Evolutionary conservation across 805 yeast species (phyloP).

Genomic region (Candida xiaguanensis): DNA sequence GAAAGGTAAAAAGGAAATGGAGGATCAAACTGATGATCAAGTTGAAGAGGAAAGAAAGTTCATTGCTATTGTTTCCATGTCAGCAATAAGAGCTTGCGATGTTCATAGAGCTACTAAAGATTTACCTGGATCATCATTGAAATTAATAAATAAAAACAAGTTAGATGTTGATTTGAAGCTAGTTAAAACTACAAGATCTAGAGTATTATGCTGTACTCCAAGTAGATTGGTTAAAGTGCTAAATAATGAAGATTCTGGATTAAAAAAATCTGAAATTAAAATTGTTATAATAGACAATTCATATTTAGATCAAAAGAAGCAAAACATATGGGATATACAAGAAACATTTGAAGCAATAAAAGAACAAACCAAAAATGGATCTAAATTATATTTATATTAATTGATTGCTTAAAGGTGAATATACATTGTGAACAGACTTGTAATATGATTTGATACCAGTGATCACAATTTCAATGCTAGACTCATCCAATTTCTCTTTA

Average conservation of each 20-base stretch:
- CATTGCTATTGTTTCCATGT: conserved; percentile 58
- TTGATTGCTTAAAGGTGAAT: conserved; percentile 18
- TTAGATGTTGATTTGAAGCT: conserved; percentile 56
- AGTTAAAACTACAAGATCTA: conserved; percentile 40
- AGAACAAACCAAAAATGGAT: conserved; percentile 36
- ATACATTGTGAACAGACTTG: conserved; percentile 22
- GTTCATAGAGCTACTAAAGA: conserved; percentile 59
- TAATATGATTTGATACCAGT: conserved; percentile 26
- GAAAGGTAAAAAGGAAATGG: conserved; percentile 13
- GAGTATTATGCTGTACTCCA: conserved; percentile 62
- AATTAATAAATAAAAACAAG: conserved; percentile 73
- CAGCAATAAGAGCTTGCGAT: conserved; percentile 87
- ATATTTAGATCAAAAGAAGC: conserved; percentile 57
- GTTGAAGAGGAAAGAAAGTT: conserved; percentile 29
- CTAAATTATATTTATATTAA: conserved; percentile 50
- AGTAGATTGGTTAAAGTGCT: conserved; percentile 52
- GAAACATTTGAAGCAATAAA: conserved; percentile 44
- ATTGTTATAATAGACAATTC: conserved; percentile 59
- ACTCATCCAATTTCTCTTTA: conserved; percentile 6
- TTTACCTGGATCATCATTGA: conserved; percentile 53
- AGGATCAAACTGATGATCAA: conserved; percentile 4
- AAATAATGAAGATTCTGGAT: conserved; percentile 38
- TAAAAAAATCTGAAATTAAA: conserved; percentile 42
- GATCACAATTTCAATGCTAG: conserved; percentile 2
- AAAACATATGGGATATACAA: conserved; percentile 55